These are phyloP conservation scores for Candida maltosa DNA, from an alignment of 805 yeast species.

Conservation along the genomic window DNA sequence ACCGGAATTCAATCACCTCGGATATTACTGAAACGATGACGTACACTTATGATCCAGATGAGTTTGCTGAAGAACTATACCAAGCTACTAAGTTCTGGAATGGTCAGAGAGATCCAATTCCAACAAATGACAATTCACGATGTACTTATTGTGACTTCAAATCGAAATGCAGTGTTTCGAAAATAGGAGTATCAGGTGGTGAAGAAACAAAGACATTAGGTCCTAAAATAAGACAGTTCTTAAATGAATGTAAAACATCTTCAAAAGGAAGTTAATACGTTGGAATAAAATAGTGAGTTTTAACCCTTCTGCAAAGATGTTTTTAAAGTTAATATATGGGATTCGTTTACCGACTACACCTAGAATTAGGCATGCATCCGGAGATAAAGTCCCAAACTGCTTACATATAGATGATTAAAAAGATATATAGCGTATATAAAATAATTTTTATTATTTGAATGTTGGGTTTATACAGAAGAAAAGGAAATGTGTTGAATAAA, in stretches of 20 bases:
- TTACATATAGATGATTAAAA: too few species aligned
- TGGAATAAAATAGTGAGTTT: conserved; percentile 5
- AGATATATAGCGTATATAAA: too few species aligned
- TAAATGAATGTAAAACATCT: conserved; percentile 15
- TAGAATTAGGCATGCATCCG: conserved; percentile 29
- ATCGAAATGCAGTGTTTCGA: conserved; percentile 19
- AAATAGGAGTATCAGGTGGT: conserved; percentile 6
- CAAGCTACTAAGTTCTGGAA: conserved; percentile 52
- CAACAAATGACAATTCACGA: conserved; percentile 35
- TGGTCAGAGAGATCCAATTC: conserved; percentile 51
- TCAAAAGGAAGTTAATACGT: conserved; percentile 19
- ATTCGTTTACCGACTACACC: conserved; percentile 41
- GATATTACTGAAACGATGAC: conserved; percentile 36
- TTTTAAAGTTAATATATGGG: conserved; percentile 26
- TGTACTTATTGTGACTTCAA: conserved; percentile 59
- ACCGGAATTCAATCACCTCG: conserved; percentile 35
- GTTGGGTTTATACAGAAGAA: too few species aligned
- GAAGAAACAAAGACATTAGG: conserved; percentile 5
- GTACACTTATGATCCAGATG: conserved; percentile 34
- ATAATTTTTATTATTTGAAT: too few species aligned
- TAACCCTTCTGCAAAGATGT: conserved; percentile 27
- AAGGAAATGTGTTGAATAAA: too few species aligned
- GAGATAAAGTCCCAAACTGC: conserved; percentile 32
- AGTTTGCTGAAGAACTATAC: conserved; percentile 23
- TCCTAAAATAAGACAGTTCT: conserved; percentile 8